These are phyloP conservation scores for Sclerotinia borealis DNA, from an alignment of 2,329 filamentous ascomycete species.

Conservation along the genomic window DNA sequence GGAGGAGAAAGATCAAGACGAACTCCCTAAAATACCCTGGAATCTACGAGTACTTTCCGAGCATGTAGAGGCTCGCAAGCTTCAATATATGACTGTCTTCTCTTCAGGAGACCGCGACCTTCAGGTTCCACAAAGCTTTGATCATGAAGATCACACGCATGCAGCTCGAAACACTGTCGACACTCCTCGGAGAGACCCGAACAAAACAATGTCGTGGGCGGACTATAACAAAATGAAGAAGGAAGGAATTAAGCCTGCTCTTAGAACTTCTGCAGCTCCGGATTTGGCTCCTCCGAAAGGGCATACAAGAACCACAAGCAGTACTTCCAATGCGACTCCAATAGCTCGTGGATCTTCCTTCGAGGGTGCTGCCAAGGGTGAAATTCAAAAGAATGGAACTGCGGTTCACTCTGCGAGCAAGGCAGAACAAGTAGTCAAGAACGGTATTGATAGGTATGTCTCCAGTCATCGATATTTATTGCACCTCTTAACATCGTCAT, in stretches of 20 bases:
- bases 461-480: background rate
- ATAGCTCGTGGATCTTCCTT: conserved; percentile 23
- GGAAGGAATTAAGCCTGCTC: conserved; percentile 25
- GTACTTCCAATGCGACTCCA: conserved; percentile 18
- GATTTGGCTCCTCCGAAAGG: conserved; percentile 15
- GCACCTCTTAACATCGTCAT: background rate
- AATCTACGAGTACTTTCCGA: conserved; percentile 31
- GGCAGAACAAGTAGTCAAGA: conserved; percentile 8
- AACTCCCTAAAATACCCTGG: conserved; percentile 18
- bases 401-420: conserved; percentile 5
- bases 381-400: conserved; percentile 21
- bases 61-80: conserved; percentile 25
- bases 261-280: conserved; percentile 14
- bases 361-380: conserved; percentile 18
- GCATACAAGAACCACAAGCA: conserved; percentile 21
- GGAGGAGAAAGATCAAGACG: conserved; percentile 11
- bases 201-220: conserved; percentile 30
- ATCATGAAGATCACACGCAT: conserved; percentile 26
- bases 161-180: conserved; percentile 26
- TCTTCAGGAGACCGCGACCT: conserved; percentile 26
- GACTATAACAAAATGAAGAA: conserved; percentile 32
- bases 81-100: conserved; percentile 32
- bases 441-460: conserved; percentile 10
- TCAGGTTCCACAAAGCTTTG: conserved; percentile 24
- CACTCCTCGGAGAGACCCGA: conserved; percentile 27